Evolutionary conservation across 257 asterid genomes (phyloP).

Genomic region (Plantago ovata): DNA sequence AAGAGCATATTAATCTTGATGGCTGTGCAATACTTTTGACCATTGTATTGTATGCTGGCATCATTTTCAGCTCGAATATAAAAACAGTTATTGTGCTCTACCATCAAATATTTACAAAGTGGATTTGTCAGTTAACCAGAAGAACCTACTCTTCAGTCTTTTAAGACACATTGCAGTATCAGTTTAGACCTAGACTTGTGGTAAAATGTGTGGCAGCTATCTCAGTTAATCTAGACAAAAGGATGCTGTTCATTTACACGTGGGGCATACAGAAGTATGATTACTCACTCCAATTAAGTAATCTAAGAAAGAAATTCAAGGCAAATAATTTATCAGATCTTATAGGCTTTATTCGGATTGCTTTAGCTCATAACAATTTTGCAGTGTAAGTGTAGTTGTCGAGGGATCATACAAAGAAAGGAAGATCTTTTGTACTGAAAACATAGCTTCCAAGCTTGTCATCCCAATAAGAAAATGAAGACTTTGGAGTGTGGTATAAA

Average conservation of each 20-base stretch:
- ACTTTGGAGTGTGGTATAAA: slow-evolving; percentile 90
- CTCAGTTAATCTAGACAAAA: not conserved
- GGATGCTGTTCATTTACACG: no score
- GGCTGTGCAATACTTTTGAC: no score
- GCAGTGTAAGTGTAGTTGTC: slow-evolving; percentile 18
- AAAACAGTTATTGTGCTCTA: no score
- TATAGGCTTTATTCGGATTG: slow-evolving; percentile 5
- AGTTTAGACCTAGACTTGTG: no score
- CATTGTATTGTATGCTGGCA: no score
- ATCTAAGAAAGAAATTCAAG: not conserved
- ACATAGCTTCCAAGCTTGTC: slow-evolving; percentile 54
- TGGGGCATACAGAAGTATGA: no score
- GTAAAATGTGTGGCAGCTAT: not conserved
- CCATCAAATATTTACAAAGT: no score
- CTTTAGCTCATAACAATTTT: slow-evolving; percentile 5
- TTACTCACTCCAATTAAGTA: not conserved
- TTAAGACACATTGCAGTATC: no score
- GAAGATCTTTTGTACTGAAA: slow-evolving; percentile 82
- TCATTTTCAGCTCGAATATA: no score
- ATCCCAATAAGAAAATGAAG: slow-evolving; percentile 81
- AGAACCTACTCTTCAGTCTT: no score
- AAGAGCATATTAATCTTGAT: no score
- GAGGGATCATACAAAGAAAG: slow-evolving; percentile 76
- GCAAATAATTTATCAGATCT: not conserved
- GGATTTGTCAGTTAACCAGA: no score